Conservation (phyloP, 2,329 filamentous ascomycete species). For the Microsporum canis region DNA sequence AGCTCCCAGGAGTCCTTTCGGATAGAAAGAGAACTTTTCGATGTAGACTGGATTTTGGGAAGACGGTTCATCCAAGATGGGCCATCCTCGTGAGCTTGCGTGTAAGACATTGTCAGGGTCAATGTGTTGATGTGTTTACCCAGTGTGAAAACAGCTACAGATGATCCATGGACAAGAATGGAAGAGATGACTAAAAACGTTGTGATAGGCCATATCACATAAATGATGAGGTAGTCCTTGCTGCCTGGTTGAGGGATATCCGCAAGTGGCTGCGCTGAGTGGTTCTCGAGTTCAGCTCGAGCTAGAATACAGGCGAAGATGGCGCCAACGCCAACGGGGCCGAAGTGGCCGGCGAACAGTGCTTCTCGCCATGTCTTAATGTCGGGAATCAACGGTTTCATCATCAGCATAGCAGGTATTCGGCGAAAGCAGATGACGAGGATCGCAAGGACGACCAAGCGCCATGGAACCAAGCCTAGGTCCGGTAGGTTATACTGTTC, state of each 20-base stretch:
- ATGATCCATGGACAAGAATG: constrained; percentile 94
- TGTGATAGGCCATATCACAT: constrained; percentile 89
- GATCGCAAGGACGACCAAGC: constrained; percentile 83
- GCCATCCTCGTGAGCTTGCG: constrained; percentile 73
- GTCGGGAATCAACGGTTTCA: constrained; percentile 91
- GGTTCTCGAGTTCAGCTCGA: constrained; percentile 75
- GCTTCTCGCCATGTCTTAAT: constrained; percentile 98
- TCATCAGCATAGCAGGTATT: constrained; percentile 81
- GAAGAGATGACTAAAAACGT: constrained; percentile 90
- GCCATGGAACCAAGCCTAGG: constrained; percentile 73
- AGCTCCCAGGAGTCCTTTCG: constrained; percentile 57
- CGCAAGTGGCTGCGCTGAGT: constrained; percentile 61
- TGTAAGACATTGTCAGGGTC: constrained; percentile 92
- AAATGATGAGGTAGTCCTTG: constrained; percentile 59
- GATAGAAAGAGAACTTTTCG: constrained; percentile 64
- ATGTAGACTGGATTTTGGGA: constrained; percentile 70
- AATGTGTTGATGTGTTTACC: constrained; percentile 97
- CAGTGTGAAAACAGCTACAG: constrained; percentile 90
- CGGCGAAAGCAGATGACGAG: constrained; percentile 92
- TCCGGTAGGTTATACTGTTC: constrained; percentile 67
- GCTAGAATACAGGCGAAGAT: constrained; percentile 92
- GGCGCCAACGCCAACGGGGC: constrained; percentile 91
- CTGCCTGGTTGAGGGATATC: constrained; percentile 43
- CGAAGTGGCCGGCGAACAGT: constrained; percentile 92
- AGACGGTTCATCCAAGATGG: constrained; percentile 92